Base-by-base conservation (phyloP, 2,329 filamentous ascomycete species). In the Leptographium radiaticola region DNA sequence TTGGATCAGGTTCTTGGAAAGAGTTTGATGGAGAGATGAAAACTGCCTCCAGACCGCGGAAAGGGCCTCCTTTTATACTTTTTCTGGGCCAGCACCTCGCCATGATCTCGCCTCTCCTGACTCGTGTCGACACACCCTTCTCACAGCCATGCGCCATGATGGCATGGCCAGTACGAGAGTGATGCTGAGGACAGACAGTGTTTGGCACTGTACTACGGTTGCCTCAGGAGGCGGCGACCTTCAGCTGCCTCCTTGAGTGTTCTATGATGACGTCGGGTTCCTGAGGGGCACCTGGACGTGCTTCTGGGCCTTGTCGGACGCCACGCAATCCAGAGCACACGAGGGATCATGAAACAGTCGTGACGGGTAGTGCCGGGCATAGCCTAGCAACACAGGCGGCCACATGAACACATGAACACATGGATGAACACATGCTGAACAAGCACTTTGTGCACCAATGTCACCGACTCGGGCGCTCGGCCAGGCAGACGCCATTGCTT, bases 251-350 rank as follows among this genome's bases (percentile, higher is more conserved):
- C 36, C 13, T 51, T 12, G n/a, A 16, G 10, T 16, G 49, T 45
- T n/a, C n/a, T n/a, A 34, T 34, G 4, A 52, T 52, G 43, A 47
- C 51, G 51, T 52, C 31, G 25, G 43, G 13, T 25, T 18, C 6
- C n/a, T 31, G n/a, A 25, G 5, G 25, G 25, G 25, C 25, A 25
- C 25, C 25, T 25, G 25, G 25, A 25, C 25, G 5, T 5, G 25
- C 25, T 25, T 33, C 16, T 34, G 33, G 4, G 11, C 38, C 11
- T 42, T 52, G 52, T 56, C 33, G 31, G 34, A 56, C 52, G 55
- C 55, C 55, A 53, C 55, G 55, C 55, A 56, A 56, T 44, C 48
- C 7, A 15, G 20, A 39, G 34, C 5, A 18, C 10, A 40, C 47
- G 5, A 33, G 34, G 36, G 11, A n/a, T 38, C 33, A 39, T 50